These are phyloP conservation scores for Sodiomyces alkalinus DNA, from an alignment of 2,329 filamentous ascomycete genomes.

Conservation along the genomic window DNA sequence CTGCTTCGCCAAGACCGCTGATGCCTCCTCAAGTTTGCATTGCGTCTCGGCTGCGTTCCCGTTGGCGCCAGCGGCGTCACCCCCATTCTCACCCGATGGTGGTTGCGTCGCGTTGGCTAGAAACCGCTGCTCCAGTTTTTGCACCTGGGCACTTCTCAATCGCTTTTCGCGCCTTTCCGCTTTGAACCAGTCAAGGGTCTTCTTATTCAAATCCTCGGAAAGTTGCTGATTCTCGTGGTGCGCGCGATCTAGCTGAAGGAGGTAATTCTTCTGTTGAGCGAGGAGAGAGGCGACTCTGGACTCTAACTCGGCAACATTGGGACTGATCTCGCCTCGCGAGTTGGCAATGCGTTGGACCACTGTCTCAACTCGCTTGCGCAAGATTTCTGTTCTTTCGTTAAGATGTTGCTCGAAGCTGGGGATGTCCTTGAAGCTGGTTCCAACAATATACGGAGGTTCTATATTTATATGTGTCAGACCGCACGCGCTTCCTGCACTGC, in stretches of 20 bases:
- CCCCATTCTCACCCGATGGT: constrained; percentile 38
- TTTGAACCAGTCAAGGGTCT: constrained; percentile 82
- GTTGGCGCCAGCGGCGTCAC: constrained; percentile 36
- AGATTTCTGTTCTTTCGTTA: constrained; percentile 56
- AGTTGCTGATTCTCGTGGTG: constrained; percentile 69
- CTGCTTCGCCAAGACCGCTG: constrained; percentile 63
- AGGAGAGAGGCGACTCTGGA: constrained; percentile 59
- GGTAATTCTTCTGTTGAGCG: constrained; percentile 67
- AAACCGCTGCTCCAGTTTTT: constrained; percentile 83
- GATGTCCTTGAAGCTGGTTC: constrained; percentile 45
- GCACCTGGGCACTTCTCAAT: constrained; percentile 73
- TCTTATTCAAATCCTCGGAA: constrained; percentile 73
- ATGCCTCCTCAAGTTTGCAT: constrained; percentile 60
- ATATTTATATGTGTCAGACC: constrained; percentile 10
- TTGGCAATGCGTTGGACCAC: constrained; percentile 46
- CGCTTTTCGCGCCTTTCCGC: constrained; percentile 92
- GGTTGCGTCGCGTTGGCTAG: constrained; percentile 46
- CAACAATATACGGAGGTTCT: constrained; percentile 42
- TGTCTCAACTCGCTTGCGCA: constrained; percentile 57
- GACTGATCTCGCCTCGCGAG: constrained; percentile 38
- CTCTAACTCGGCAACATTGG: constrained; percentile 61
- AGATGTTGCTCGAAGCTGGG: constrained; percentile 73
- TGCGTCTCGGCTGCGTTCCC: constrained; percentile 52
- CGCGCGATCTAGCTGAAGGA: constrained; percentile 61
- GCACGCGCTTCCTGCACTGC: too few species aligned